Conservation (phyloP, 257 asterid genomes). For the Solanum pennellii region DNA sequence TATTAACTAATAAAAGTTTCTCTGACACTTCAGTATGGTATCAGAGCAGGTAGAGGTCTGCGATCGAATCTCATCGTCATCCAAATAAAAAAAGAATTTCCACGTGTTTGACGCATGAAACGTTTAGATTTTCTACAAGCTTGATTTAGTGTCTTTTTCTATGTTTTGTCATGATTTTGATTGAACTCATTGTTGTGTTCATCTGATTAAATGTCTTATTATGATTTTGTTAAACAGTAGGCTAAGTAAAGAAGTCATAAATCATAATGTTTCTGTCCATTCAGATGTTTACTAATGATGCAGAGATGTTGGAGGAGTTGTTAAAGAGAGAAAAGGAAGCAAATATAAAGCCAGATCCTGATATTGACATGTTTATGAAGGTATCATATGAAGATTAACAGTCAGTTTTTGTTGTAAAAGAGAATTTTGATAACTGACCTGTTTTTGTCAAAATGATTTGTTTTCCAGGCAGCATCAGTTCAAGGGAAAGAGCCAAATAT, state of each 20-base stretch:
- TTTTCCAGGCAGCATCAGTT: slow-evolving; percentile 52
- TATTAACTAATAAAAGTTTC: too few species aligned
- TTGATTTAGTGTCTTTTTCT: not conserved
- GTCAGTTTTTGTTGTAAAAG: not conserved
- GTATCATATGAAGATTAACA: slow-evolving; percentile 33
- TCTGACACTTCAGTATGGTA: not conserved
- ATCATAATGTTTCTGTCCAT: not conserved
- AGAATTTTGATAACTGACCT: not conserved
- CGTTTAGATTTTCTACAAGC: not conserved
- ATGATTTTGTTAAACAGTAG: not conserved
- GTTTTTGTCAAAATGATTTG: not conserved
- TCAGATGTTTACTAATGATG: not conserved
- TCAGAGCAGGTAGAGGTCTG: not conserved
- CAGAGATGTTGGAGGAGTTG: slow-evolving; percentile 67
- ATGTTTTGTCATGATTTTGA: not conserved
- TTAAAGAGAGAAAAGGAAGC: slow-evolving; percentile 83
- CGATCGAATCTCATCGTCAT: not conserved
- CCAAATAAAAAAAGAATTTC: not conserved
- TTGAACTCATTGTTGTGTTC: not conserved
- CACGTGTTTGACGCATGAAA: not conserved
- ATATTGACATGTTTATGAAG: slow-evolving; percentile 84
- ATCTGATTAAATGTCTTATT: not conserved
- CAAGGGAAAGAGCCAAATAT: slow-evolving; percentile 78
- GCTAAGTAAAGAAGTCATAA: not conserved
- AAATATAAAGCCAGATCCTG: slow-evolving; percentile 75